phyloP scores from a whole-genome alignment of 352 stramenopile genomes.

The Globisporangium spinosum region DNA sequence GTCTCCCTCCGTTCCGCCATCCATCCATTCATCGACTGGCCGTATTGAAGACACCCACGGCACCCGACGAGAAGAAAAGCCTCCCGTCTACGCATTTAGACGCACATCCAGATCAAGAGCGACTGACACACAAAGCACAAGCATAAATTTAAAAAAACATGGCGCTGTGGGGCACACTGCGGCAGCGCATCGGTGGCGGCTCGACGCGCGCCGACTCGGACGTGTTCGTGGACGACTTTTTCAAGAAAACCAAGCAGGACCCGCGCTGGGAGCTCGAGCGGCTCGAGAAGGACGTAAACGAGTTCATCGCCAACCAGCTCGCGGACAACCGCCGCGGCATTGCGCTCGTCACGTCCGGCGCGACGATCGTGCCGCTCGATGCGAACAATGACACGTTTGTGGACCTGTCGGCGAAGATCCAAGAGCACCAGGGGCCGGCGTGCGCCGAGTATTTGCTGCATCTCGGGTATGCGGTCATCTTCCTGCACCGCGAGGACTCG shows the following conservation, averaged over 20 bases:
- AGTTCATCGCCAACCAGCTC: slow-evolving; percentile 60
- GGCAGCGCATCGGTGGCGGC: slow-evolving; percentile 67
- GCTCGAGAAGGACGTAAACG: slow-evolving; percentile 37
- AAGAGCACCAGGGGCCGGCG: slow-evolving; percentile 73
- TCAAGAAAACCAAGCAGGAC: slow-evolving; percentile 68
- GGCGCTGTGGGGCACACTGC: slow-evolving; percentile 79
- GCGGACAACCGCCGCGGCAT: slow-evolving; percentile 49
- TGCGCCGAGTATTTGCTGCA: slow-evolving; percentile 79
- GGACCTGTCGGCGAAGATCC: slow-evolving; percentile 60
- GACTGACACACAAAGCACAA: slow-evolving; percentile 1
- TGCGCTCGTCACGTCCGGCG: slow-evolving; percentile 77
- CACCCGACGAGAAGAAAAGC: not conserved
- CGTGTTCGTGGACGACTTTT: slow-evolving; percentile 77
- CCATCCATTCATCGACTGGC: not conserved
- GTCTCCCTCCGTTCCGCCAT: not conserved
- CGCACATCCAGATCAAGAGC: not conserved
- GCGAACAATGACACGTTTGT: slow-evolving; percentile 64
- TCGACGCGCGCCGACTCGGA: slow-evolving; percentile 58
- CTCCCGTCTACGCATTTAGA: not conserved
- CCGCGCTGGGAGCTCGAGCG: slow-evolving; percentile 46
- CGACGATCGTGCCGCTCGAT: slow-evolving; percentile 76
- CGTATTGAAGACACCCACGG: not conserved
- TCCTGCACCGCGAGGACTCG: slow-evolving; percentile 73
- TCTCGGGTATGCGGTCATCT: slow-evolving; percentile 79
- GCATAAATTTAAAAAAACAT: slow-evolving; percentile 22